Percentiles rank a stretch among this genome's conserved stretches.
Conservation (phyloP, 805 yeast species). For the Wickerhamomyces bisporus region DNA sequence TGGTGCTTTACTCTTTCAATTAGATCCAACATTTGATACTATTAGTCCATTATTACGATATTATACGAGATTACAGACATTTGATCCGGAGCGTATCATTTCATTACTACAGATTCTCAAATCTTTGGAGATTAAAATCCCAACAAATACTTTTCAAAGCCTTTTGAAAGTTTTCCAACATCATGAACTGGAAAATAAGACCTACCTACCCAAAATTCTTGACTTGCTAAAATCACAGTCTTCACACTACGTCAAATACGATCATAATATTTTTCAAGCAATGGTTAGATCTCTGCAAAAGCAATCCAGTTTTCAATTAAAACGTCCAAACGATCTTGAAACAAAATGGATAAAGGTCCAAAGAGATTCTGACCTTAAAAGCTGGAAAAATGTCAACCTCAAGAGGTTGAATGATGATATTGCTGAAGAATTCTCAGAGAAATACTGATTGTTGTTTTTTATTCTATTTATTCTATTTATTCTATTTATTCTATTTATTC, state of each 20-base stretch:
- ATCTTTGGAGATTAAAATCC: not conserved
- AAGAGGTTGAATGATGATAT: not conserved
- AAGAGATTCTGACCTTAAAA: not conserved
- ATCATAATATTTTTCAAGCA: not conserved
- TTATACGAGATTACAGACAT: conserved; percentile 2
- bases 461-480: not conserved
- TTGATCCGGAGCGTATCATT: conserved; percentile 6
- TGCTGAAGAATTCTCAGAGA: too few species aligned
- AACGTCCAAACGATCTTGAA: not conserved
- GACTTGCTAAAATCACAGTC: not conserved
- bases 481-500: too few species aligned
- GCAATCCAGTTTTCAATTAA: not conserved
- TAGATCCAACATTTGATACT: conserved; percentile 13
- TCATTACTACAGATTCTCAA: conserved; percentile 3
- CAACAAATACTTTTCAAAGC: not conserved
- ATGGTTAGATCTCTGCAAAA: not conserved
- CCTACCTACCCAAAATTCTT: not conserved
- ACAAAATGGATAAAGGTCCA: conserved; percentile 1
- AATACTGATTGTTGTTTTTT: not conserved
- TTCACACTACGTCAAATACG: not conserved
- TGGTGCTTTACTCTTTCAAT: conserved; percentile 3
- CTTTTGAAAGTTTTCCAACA: not conserved
- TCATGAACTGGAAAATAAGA: not conserved
- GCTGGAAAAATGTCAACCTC: conserved; percentile 1
- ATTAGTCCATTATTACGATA: conserved; percentile 11